phyloP scores from a whole-genome alignment of 495 filamentous ascomycete genomes.

The Zalerion maritima region DNA sequence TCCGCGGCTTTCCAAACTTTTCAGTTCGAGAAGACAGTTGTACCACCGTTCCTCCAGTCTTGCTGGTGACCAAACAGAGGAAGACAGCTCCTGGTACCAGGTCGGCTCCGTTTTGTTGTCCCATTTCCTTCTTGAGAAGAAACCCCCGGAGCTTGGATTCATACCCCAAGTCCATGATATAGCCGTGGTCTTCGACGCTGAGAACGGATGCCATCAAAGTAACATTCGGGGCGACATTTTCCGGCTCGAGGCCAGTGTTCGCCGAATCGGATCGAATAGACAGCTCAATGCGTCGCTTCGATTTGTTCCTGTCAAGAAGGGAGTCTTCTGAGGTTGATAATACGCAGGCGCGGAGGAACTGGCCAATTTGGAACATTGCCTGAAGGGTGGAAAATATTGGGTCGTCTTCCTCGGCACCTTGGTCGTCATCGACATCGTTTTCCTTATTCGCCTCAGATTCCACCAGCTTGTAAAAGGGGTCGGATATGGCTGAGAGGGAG shows the following conservation, averaged over 20 bases:
- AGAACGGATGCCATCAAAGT: slow-evolving; percentile 75
- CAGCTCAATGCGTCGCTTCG: slow-evolving; percentile 69
- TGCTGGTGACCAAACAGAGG: slow-evolving; percentile 65
- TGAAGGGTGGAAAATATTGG: slow-evolving; percentile 57
- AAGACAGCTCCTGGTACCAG: slow-evolving; percentile 54
- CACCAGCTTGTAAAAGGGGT: slow-evolving; percentile 40
- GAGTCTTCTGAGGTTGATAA: slow-evolving; percentile 53
- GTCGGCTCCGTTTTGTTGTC: slow-evolving; percentile 37
- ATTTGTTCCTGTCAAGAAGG: slow-evolving; percentile 33
- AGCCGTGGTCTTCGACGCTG: slow-evolving; percentile 88
- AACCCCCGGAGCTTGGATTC: slow-evolving; percentile 60
- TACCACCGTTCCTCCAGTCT: slow-evolving; percentile 62
- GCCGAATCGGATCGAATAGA: slow-evolving; percentile 60
- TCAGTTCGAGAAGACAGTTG: slow-evolving; percentile 67
- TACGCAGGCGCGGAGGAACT: slow-evolving; percentile 80
- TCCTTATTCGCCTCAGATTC: slow-evolving; percentile 42
- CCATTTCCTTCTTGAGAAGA: slow-evolving; percentile 75
- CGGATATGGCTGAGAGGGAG: slow-evolving; percentile 78
- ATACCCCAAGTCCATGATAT: slow-evolving; percentile 79
- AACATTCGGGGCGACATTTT: slow-evolving; percentile 53
- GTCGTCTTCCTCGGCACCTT: slow-evolving; percentile 34
- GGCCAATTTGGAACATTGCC: slow-evolving; percentile 62
- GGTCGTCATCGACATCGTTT: slow-evolving; percentile 35
- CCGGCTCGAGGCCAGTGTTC: slow-evolving; percentile 56
- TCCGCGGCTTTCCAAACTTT: slow-evolving; percentile 53